Conservation (phyloP, 83 land plant genomes). For the Thuja plicata region DNA sequence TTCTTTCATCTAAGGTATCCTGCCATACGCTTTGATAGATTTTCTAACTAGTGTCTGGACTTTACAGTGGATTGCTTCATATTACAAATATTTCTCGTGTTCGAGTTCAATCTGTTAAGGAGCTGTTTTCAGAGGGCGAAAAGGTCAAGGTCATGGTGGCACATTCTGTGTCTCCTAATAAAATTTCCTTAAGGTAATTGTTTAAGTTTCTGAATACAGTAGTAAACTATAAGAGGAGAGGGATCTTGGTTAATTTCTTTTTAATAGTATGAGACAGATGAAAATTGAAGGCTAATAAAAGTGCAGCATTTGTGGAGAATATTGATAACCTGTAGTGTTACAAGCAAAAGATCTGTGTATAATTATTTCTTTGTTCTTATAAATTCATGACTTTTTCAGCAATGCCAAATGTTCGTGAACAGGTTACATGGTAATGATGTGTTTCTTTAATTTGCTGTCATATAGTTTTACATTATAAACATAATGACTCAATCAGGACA, state of each 20-base stretch:
- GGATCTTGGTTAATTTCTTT: neutral
- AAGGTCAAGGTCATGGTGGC: constrained; percentile 69
- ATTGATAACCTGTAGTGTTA: neutral
- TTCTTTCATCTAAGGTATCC: neutral
- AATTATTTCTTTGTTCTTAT: neutral
- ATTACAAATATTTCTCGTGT: constrained; percentile 51
- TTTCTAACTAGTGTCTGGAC: neutral
- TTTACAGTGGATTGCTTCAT: constrained; percentile 72
- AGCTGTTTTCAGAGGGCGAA: constrained; percentile 49
- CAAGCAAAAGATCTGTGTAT: neutral
- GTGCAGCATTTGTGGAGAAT: neutral
- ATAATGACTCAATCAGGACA: neutral
- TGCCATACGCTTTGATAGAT: neutral
- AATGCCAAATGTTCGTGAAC: neutral
- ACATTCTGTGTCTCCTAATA: constrained; percentile 57
- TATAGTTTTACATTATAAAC: neutral
- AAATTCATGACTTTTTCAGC: neutral
- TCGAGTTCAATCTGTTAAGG: constrained; percentile 37
- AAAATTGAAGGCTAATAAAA: neutral
- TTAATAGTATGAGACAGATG: neutral
- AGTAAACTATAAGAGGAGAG: neutral
- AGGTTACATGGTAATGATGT: neutral
- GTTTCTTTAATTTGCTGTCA: neutral
- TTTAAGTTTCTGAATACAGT: constrained; percentile 12
- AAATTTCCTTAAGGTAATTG: constrained; percentile 63